These are phyloP conservation scores for Metrosideros polymorpha DNA, from an alignment of 441 rosid genomes.

Conservation along the genomic window DNA sequence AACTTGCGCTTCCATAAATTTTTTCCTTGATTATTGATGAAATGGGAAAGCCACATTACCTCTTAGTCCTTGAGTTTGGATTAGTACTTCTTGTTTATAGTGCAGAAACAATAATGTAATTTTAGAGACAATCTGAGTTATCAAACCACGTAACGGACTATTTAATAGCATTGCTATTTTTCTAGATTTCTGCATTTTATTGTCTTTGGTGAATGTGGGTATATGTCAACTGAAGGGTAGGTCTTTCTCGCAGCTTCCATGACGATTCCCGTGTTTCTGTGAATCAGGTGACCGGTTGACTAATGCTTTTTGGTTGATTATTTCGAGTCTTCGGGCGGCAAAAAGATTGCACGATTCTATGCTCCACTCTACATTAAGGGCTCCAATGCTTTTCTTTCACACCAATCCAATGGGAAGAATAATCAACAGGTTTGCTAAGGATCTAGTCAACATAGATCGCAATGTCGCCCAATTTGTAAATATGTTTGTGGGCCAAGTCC, in stretches of 20 bases:
- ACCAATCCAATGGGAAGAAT: constrained; percentile 93
- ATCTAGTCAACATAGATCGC: constrained; percentile 91
- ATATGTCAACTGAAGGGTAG: background rate
- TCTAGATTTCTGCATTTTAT: background rate
- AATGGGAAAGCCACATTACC: background rate
- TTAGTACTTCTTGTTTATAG: background rate
- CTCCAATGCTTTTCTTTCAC: constrained; percentile 98
- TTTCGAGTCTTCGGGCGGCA: constrained; percentile 83
- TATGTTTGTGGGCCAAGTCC: constrained; percentile 76
- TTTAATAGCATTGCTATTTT: background rate
- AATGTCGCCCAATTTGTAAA: constrained; percentile 70
- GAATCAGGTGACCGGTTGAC: constrained; percentile 64
- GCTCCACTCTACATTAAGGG: constrained; percentile 82
- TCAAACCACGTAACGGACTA: background rate
- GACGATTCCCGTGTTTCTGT: background rate
- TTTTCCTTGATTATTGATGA: background rate
- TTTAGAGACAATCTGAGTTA: background rate
- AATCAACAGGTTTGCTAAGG: constrained; percentile 96
- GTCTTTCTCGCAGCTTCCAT: background rate
- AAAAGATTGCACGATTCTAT: constrained; percentile 86
- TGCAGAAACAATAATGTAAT: background rate
- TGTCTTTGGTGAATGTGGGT: background rate
- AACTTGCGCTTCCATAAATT: background rate
- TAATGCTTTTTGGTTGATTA: constrained; percentile 92
- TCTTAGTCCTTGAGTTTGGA: background rate